Base-by-base conservation (phyloP, 2,329 filamentous ascomycete species). In the Fusarium nodosum region DNA sequence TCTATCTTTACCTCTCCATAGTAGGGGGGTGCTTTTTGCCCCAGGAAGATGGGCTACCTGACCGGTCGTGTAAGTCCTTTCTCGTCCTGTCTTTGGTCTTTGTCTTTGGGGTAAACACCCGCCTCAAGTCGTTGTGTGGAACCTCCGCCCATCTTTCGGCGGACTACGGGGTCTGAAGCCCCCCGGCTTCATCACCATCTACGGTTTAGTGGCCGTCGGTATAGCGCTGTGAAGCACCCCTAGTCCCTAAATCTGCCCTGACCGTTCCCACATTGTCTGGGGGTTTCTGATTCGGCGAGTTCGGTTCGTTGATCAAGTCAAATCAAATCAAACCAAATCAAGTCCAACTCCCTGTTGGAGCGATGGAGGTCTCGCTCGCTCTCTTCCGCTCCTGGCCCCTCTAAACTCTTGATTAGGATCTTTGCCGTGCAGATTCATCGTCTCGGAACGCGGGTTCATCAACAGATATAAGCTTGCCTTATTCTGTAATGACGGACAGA, bases 181-280 rank as follows among this genome's bases (percentile, higher is more conserved):
- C 65, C 66, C 66, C 66, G 67, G 62, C 66, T 54, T 46, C 48
- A 60, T 42, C 50, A 54, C 66, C 52, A 47, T 69, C 60, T 62
- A 53, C 33, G 62, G 67, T 33, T 67, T 70, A 70, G 67, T 63
- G 67, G 62, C 67, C 67, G 67, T 54, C 67, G 50, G 54, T 64
- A 64, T 57, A 69, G 56, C 39, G 50, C 60, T 69, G 65, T 34
- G 52, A 65, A 47, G 55, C 66, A 69, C 65, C 46, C 54, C 52
- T 62, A 69, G 56, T 66, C 56, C 47, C 57, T 66, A 66, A 51
- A 55, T 54, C 16, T 69, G 66, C 61, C 66, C 61, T 69, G 61
- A 16, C 39, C 20, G 66, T 69, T 69, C 53, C 66, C 66, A 69
- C 63, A 55, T 31, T 58, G 44, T 50, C 62, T 67, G 46, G 36